Conservation (phyloP, 768 basidiomycete genomes). For the Termitomyces eurrhizus region DNA sequence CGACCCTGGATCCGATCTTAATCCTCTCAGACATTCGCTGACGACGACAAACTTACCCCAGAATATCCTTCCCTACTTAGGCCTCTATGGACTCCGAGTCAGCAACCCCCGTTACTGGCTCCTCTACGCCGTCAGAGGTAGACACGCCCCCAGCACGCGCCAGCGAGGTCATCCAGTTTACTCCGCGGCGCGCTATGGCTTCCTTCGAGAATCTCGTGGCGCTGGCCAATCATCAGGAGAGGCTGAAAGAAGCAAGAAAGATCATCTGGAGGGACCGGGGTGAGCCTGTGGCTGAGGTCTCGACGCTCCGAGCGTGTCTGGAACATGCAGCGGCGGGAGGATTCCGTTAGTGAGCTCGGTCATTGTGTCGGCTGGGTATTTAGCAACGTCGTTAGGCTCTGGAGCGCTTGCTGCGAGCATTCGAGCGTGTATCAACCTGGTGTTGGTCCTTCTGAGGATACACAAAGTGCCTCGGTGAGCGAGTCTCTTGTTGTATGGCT, state of each 20-base stretch:
- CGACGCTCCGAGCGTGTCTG: slow-evolving; percentile 59
- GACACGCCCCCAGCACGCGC: slow-evolving; percentile 2
- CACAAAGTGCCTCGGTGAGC: slow-evolving; percentile 63
- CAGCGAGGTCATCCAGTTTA: slow-evolving; percentile 38
- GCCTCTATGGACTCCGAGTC: slow-evolving; percentile 13
- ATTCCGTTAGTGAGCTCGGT: slow-evolving; percentile 48
- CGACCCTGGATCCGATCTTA: not conserved
- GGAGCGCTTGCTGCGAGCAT: slow-evolving; percentile 77
- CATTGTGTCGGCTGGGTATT: not conserved
- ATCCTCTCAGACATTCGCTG: not conserved
- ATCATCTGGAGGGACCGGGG: slow-evolving; percentile 82
- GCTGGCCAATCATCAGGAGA: slow-evolving; percentile 80
- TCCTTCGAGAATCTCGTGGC: slow-evolving; percentile 85
- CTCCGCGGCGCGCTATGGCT: slow-evolving; percentile 55
- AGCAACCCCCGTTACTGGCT: slow-evolving; percentile 9
- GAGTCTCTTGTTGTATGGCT: not conserved
- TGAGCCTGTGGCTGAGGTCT: slow-evolving; percentile 67
- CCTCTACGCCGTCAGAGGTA: slow-evolving; percentile 12
- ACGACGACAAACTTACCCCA: not conserved
- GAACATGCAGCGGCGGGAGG: slow-evolving; percentile 71
- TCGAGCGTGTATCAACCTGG: slow-evolving; percentile 78
- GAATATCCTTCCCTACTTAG: not conserved
- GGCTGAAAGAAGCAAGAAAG: slow-evolving; percentile 65
- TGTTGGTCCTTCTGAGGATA: slow-evolving; percentile 72
- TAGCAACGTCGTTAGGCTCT: slow-evolving; percentile 51